Percentiles rank a stretch among this genome's conserved stretches.
Conservation (phyloP, 176 grass and related monocot genomes). For the Saccharum officinarum region DNA sequence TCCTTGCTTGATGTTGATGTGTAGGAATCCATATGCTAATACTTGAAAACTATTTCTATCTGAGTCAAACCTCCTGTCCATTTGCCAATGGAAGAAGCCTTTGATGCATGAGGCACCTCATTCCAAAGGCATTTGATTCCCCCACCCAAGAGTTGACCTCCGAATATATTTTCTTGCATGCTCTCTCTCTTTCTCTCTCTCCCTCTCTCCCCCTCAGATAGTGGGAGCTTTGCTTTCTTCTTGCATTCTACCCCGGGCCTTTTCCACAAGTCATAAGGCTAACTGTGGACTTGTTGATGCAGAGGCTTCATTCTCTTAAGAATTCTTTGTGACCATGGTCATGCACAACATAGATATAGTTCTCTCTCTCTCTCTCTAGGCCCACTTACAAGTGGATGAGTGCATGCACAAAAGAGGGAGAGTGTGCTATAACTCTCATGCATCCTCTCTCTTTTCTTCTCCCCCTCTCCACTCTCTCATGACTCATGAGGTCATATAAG, state of each 20-base stretch:
- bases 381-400: constrained; percentile 25
- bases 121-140: constrained; percentile 88
- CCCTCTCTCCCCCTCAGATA: not conserved
- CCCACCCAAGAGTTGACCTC: constrained; percentile 96
- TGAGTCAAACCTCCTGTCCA: constrained; percentile 70
- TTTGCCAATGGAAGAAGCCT: constrained; percentile 72
- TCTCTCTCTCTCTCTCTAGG: not conserved
- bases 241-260: not conserved
- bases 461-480: constrained; percentile 21
- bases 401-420: constrained; percentile 16
- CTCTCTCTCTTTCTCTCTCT: not conserved
- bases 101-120: constrained; percentile 69
- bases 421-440: constrained; percentile 47
- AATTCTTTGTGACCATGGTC: constrained; percentile 50
- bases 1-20: constrained; percentile 52
- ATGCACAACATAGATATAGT: not conserved
- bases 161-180: constrained; percentile 60
- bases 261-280: constrained; percentile 63
- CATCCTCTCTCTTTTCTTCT: constrained; percentile 15
- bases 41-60: constrained; percentile 39
- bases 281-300: constrained; percentile 54
- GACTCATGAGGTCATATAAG: constrained; percentile 47
- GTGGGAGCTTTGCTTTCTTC: constrained; percentile 42
- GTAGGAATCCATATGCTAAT: constrained; percentile 44
- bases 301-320: constrained; percentile 31